These are phyloP conservation scores for Ormosia emarginata DNA, from an alignment of 306 rosid species.

Conservation along the genomic window DNA sequence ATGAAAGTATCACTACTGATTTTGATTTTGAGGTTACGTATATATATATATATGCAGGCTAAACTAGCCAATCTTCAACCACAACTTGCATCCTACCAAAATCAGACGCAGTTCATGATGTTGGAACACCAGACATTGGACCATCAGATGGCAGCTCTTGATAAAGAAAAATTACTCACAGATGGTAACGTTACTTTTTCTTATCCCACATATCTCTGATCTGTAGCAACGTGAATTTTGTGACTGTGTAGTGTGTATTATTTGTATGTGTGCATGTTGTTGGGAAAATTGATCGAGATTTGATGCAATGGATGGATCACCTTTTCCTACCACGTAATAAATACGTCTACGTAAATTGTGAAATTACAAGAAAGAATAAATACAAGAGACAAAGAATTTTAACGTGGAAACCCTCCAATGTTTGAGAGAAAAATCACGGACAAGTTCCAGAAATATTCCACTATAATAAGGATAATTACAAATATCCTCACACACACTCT, in stretches of 20 bases:
- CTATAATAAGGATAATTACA: no score
- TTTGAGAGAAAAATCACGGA: no score
- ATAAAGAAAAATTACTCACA: neutral
- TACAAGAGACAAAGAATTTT: no score
- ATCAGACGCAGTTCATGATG: constrained; percentile 13
- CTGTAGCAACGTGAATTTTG: neutral
- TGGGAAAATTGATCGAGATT: neutral
- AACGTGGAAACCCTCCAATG: no score
- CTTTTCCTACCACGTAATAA: no score
- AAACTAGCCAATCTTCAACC: constrained; percentile 31
- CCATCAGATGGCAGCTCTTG: constrained; percentile 4
- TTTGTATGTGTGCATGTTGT: neutral
- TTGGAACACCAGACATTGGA: constrained; percentile 36
- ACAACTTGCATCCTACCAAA: constrained; percentile 21
- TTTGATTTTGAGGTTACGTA: no score
- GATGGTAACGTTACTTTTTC: constrained; percentile 32
- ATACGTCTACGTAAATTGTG: no score
- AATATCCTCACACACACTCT: no score
- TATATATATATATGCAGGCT: constrained; percentile 20
- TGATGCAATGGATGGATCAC: no score
- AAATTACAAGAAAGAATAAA: no score
- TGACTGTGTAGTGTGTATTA: neutral
- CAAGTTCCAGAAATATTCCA: no score
- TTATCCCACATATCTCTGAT: neutral
- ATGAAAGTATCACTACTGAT: no score